phyloP scores from a whole-genome alignment of 2,329 filamentous ascomycete species.

The Calonectria fujianensis region DNA sequence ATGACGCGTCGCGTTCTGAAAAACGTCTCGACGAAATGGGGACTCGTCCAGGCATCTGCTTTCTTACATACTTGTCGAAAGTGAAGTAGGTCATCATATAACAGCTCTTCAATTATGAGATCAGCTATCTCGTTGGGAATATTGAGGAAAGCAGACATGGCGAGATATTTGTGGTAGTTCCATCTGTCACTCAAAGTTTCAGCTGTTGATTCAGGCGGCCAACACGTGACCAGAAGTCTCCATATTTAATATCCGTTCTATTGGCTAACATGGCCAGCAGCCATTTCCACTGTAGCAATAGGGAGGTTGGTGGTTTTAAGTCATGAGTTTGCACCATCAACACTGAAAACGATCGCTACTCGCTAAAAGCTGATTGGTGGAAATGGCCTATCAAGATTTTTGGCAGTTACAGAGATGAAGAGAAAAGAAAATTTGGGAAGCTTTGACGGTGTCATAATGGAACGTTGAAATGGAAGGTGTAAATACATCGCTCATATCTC shows the following conservation, averaged over 20 bases:
- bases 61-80: constrained; percentile 12
- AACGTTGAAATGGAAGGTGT: too few relatives aligned
- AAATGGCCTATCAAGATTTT: too few relatives aligned
- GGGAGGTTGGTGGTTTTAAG: too few relatives aligned
- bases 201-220: background rate
- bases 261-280: background rate
- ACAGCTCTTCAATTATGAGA: background rate
- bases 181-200: background rate
- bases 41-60: constrained; percentile 13
- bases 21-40: constrained; percentile 16
- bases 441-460: too few relatives aligned
- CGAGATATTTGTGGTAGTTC: background rate
- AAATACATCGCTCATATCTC: too few relatives aligned
- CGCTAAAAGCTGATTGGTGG: too few relatives aligned
- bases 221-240: background rate
- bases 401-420: too few relatives aligned
- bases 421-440: too few relatives aligned
- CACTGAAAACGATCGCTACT: too few relatives aligned
- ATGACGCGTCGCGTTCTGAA: constrained; percentile 32
- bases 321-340: too few relatives aligned
- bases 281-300: too few relatives aligned
- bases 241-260: background rate
- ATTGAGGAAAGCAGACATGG: constrained; percentile 14
- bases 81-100: background rate
- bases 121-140: constrained; percentile 18